phyloP scores from a whole-genome alignment of 202 grass and related monocot genomes.

The Schoenoplectus tabernaemontani region DNA sequence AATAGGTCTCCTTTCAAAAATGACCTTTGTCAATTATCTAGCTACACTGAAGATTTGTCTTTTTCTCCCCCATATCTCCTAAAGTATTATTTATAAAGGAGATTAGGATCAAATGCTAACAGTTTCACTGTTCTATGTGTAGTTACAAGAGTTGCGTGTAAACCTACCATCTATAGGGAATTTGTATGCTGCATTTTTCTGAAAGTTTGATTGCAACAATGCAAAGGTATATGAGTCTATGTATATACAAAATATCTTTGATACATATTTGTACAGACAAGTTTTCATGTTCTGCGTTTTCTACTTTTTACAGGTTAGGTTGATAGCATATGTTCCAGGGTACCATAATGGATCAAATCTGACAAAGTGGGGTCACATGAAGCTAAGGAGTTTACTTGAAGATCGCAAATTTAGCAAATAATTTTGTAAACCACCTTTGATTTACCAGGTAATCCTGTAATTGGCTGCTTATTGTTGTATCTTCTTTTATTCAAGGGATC shows the following conservation, averaged over 20 bases:
- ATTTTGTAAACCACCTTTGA: constrained; percentile 81
- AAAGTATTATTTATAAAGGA: not conserved
- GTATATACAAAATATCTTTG: not conserved
- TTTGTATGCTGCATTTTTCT: constrained; percentile 78
- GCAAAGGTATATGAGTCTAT: constrained; percentile 69
- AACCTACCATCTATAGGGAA: constrained; percentile 60
- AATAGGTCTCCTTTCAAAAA: constrained; percentile 59
- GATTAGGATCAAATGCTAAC: not conserved
- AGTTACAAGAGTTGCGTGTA: constrained; percentile 75
- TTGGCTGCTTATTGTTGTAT: constrained; percentile 6
- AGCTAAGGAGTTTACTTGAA: constrained; percentile 76
- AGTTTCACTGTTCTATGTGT: constrained; percentile 23
- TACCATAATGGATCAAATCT: constrained; percentile 73
- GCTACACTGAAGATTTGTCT: constrained; percentile 55
- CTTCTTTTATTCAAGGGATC: constrained; percentile 8
- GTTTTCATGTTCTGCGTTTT: constrained; percentile 2
- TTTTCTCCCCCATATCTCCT: not conserved
- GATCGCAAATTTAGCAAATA: constrained; percentile 61
- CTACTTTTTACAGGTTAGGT: constrained; percentile 50
- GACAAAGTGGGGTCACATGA: constrained; percentile 96
- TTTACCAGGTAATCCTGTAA: constrained; percentile 55
- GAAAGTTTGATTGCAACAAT: constrained; percentile 85
- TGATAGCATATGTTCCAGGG: constrained; percentile 87
- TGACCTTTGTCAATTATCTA: constrained; percentile 87
- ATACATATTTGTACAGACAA: not conserved